Base-by-base conservation (phyloP, 1,139 yeast genomes). In the Kodamaea suecica region DNA sequence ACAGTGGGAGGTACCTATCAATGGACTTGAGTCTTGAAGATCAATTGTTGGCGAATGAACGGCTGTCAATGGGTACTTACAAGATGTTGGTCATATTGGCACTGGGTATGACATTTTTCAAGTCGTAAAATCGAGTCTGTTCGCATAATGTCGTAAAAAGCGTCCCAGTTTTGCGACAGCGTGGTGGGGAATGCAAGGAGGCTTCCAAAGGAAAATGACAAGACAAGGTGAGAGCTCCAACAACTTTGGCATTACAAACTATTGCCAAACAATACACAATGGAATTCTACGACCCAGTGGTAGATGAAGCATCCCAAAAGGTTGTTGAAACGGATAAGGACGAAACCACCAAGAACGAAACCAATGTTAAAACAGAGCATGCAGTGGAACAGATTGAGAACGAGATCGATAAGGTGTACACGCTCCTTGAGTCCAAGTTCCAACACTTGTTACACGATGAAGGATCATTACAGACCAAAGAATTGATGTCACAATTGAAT, bases 351-450 rank as follows among this genome's bases (percentile, higher is more conserved):
- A 28, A 30, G 5, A 44, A 57, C 47, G 50, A 47, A 13, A 66
- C 79, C 0, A 33, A 35, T 23, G 30, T 30, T 13, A 35, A 33
- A 15, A 38, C 41, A 8, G 77, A 74, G 34, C 63, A 73, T 43
- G 61, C 67, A 4, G 73, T 78, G 10, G 70, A 63, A 24, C 62
- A 66, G 36, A 54, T 79, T 12, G 84, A 78, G 45, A 49, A 53
- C 8, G 78, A 72, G 41, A 75, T 79, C 32, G 84, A 76, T 43
- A 60, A 70, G 34, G 74, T 76, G 2, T 77, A 75, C 53, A 48
- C 61, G 12, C 51, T 60, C 20, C 59, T 76, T 29, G 78, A 73
- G 45, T 49, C 58, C 20, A 61, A 62, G 36, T 66, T 77, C 29
- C 57, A 63, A 20, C 54, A 53, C 15, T 52, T 68, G 30, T 67